Evolutionary conservation across 83 land plant species (phyloP).

Genomic region (Isoetes engelmannii): DNA sequence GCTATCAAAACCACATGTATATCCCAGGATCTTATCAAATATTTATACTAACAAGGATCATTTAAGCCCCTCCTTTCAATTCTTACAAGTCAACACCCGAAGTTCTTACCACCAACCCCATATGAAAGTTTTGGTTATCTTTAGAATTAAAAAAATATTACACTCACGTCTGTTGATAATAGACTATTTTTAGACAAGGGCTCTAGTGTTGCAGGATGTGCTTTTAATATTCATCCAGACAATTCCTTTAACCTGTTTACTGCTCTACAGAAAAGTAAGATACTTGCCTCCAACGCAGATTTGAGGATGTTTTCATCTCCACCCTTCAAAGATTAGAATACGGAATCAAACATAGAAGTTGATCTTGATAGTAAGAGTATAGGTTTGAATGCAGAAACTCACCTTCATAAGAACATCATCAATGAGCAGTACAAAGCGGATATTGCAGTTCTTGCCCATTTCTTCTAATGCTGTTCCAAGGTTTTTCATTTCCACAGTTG

Average conservation of each 20-base stretch:
- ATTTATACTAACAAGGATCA: no score
- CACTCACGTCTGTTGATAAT: no score
- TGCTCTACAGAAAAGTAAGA: background rate
- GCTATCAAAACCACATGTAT: no score
- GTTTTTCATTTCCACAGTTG: conserved; percentile 1
- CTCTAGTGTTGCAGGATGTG: no score
- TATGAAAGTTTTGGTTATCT: no score
- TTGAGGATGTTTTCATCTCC: background rate
- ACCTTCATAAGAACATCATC: conserved; percentile 6
- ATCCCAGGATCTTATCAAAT: no score
- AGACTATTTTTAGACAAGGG: no score
- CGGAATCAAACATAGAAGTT: background rate
- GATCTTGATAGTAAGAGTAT: background rate
- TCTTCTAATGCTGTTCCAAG: conserved; percentile 1
- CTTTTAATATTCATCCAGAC: no score
- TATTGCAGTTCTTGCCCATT: background rate
- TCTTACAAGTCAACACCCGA: no score
- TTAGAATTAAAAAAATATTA: no score
- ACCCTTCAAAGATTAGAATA: background rate
- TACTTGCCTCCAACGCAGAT: background rate
- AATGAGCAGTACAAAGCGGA: conserved; percentile 7
- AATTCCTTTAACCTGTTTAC: background rate
- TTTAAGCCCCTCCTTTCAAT: no score
- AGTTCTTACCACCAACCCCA: no score
- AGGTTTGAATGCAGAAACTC: background rate